A percentile compares a stretch with the other conserved stretches of the same genome.
phyloP scores from a whole-genome alignment of 2,329 filamentous ascomycete genomes.

The Cytospora piceae region DNA sequence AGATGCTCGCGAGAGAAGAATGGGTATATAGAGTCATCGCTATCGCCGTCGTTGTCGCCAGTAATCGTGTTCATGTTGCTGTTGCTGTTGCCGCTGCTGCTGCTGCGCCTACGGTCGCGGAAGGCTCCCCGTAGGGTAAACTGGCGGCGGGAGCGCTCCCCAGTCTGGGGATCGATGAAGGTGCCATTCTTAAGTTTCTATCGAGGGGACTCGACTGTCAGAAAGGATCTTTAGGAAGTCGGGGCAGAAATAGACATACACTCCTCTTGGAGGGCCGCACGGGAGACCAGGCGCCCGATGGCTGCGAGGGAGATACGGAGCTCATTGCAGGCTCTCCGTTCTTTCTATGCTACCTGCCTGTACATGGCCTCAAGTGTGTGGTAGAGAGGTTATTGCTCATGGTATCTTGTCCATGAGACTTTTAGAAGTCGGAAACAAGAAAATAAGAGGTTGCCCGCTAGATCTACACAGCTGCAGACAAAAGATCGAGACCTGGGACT shows the following conservation, averaged over 20 bases:
- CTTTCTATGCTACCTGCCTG: constrained; percentile 21
- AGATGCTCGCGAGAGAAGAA: constrained; percentile 43
- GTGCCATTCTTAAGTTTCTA: constrained; percentile 82
- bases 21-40: constrained; percentile 40
- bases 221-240: neutral
- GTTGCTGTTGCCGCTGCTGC: constrained; percentile 15
- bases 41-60: constrained; percentile 38
- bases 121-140: constrained; percentile 72
- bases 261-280: constrained; percentile 50
- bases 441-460: constrained; percentile 3
- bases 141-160: constrained; percentile 78
- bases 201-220: constrained; percentile 23
- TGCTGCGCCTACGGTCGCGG: constrained; percentile 34
- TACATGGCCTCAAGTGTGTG: constrained; percentile 17
- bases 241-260: constrained; percentile 40
- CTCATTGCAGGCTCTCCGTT: constrained; percentile 38
- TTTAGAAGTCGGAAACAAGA: neutral
- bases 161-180: constrained; percentile 83
- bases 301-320: constrained; percentile 36
- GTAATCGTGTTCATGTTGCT: neutral
- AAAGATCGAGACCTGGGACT: constrained; percentile 3
- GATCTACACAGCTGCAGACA: neutral
- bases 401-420: constrained; percentile 15
- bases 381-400: constrained; percentile 13
- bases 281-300: constrained; percentile 47